Conservation (phyloP, 176 grass and related monocot genomes). For the Oryza meridionalis region DNA sequence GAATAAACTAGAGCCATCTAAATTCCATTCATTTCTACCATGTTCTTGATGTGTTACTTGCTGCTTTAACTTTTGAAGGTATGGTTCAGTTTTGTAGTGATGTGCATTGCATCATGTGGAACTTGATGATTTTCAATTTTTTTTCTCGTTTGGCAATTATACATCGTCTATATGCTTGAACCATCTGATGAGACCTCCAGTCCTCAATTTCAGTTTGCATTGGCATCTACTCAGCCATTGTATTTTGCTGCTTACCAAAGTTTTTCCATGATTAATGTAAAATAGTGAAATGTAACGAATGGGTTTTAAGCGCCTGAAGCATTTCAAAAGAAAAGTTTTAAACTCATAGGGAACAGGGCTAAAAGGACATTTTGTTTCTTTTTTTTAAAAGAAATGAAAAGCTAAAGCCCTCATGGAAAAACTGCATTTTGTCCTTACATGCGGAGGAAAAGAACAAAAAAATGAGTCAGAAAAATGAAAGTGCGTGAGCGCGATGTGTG, state of each 20-base stretch:
- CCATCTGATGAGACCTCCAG: background rate
- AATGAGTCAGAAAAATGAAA: slow-evolving; percentile 1
- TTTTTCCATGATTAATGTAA: too few relatives aligned
- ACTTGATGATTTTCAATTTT: background rate
- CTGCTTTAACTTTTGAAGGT: background rate
- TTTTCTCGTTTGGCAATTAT: background rate
- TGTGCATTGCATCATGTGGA: background rate
- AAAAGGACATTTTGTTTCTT: background rate
- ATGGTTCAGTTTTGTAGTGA: background rate
- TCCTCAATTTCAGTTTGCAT: background rate
- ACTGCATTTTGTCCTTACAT: slow-evolving; percentile 28
- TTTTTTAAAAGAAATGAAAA: background rate
- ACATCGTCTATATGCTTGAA: background rate
- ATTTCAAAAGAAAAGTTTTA: background rate
- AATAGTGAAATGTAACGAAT: background rate
- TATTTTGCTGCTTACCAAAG: background rate
- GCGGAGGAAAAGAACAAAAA: background rate
- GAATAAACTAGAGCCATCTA: slow-evolving; percentile 46
- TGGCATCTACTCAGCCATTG: background rate
- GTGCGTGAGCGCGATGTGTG: slow-evolving; percentile 20
- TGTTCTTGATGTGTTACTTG: background rate
- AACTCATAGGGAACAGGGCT: background rate
- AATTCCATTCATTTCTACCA: slow-evolving; percentile 39
- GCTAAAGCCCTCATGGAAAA: background rate
- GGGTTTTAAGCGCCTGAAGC: background rate